phyloP scores from a whole-genome alignment of 2,329 filamentous ascomycete genomes.

The Aureobasidium leucospermi region DNA sequence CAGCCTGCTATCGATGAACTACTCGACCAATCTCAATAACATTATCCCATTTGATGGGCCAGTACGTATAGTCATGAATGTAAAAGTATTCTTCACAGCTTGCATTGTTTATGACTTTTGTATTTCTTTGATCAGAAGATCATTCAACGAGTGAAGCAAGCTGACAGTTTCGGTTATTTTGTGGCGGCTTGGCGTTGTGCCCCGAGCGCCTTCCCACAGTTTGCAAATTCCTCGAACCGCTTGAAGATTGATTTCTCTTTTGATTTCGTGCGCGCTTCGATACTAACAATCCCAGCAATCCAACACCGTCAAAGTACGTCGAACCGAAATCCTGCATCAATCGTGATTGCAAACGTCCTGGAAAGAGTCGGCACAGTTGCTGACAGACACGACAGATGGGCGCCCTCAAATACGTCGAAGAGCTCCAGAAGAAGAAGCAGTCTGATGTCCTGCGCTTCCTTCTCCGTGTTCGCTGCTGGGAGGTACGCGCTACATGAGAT shows the following conservation, averaged over 20 bases:
- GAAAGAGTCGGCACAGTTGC: neutral
- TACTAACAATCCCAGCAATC: slow-evolving; percentile 11
- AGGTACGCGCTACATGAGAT: slow-evolving; percentile 55
- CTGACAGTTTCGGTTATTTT: neutral
- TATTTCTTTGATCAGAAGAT: neutral
- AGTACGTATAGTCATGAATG: too few species aligned
- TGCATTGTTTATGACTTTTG: neutral
- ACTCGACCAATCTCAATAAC: too few species aligned
- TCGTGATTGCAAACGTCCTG: neutral
- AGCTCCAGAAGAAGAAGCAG: slow-evolving; percentile 99
- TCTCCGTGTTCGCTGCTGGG: slow-evolving; percentile 99
- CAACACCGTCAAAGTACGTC: slow-evolving; percentile 12
- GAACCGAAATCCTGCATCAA: neutral
- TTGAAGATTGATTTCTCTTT: neutral
- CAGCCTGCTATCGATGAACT: too few species aligned
- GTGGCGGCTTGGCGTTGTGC: slow-evolving; percentile 2
- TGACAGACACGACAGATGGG: slow-evolving; percentile 64
- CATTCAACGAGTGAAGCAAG: neutral
- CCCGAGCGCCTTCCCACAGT: neutral
- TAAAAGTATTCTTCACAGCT: neutral
- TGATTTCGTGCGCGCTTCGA: neutral
- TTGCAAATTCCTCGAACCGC: neutral
- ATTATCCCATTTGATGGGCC: too few species aligned
- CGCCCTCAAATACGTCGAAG: slow-evolving; percentile 99
- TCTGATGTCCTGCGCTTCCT: slow-evolving; percentile 99